phyloP scores from a whole-genome alignment of 2,329 filamentous ascomycete genomes.

The Aspergillus fischeri region DNA sequence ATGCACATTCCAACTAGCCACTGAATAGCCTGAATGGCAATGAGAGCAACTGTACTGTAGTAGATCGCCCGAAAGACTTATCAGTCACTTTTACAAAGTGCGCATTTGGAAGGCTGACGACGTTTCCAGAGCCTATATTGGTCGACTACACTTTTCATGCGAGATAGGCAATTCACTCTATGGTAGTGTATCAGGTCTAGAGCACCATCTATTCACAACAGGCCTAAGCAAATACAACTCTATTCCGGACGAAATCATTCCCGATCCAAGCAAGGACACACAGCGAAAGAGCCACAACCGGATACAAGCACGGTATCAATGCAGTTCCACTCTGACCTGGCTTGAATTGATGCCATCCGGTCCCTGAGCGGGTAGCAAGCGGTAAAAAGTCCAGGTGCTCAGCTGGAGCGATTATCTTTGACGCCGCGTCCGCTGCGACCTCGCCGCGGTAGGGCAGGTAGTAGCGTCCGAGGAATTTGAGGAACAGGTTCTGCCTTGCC shows the following conservation, averaged over 20 bases:
- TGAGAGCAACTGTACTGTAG: not conserved
- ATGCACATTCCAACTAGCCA: not conserved
- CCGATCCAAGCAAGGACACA: not conserved
- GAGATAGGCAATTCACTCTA: not conserved
- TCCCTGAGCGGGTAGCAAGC: not conserved
- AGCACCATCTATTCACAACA: not conserved
- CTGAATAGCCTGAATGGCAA: not conserved
- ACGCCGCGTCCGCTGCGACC: conserved; percentile 13
- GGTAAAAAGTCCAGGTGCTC: not conserved
- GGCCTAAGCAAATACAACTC: not conserved
- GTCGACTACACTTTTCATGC: not conserved
- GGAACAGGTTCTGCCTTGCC: not conserved
- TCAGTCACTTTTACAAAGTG: not conserved
- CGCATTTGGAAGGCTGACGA: not conserved
- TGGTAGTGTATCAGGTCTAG: not conserved
- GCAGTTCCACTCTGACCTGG: not conserved
- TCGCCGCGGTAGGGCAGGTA: not conserved
- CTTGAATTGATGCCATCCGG: not conserved
- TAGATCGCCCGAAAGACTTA: not conserved
- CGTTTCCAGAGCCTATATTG: too few species aligned
- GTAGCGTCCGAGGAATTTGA: not conserved
- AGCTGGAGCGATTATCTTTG: conserved; percentile 10
- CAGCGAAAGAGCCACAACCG: not conserved
- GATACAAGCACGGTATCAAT: not conserved
- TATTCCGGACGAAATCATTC: not conserved